Evolutionary conservation across 768 basidiomycete species (phyloP).

Genomic region (Suillus fuscotomentosus): DNA sequence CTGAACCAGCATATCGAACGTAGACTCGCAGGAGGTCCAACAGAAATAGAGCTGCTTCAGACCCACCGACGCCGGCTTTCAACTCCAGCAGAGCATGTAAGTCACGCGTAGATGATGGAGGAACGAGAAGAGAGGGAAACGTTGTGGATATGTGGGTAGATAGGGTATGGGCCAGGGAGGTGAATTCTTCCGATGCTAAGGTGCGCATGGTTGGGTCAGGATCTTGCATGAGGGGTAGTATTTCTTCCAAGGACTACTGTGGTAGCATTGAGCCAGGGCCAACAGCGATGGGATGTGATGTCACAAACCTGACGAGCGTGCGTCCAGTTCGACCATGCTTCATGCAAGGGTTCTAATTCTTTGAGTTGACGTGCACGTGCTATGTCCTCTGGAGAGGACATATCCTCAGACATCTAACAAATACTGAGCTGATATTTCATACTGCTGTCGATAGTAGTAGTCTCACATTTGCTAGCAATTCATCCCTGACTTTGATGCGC

Average conservation of each 20-base stretch:
- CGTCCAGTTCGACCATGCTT: constrained; percentile 67
- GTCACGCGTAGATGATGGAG: constrained; percentile 60
- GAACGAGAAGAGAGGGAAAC: constrained; percentile 74
- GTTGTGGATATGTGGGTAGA: constrained; percentile 32
- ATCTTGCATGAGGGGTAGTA: constrained; percentile 61
- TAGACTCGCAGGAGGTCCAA: constrained; percentile 84
- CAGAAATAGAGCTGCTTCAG: constrained; percentile 82
- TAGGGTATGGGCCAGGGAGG: constrained; percentile 36
- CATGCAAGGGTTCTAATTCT: constrained; percentile 64
- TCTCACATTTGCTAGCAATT: constrained; percentile 37
- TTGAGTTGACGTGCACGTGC: constrained; percentile 58
- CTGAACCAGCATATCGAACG: constrained; percentile 51
- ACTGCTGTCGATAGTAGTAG: not conserved
- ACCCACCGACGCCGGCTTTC: constrained; percentile 91
- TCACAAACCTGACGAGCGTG: constrained; percentile 55
- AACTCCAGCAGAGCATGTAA: constrained; percentile 85
- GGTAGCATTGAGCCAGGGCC: constrained; percentile 14
- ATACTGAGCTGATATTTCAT: not conserved
- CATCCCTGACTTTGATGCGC: not conserved
- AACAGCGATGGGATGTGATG: constrained; percentile 1
- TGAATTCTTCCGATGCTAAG: constrained; percentile 70
- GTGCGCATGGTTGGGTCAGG: constrained; percentile 73
- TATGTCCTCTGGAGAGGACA: constrained; percentile 58
- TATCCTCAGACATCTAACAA: constrained; percentile 49
- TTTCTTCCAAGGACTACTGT: constrained; percentile 67